A percentile compares a stretch with the other conserved stretches of the same genome.
phyloP scores from a whole-genome alignment of 169 alveolate genomes.

The Eimeria maxima region DNA sequence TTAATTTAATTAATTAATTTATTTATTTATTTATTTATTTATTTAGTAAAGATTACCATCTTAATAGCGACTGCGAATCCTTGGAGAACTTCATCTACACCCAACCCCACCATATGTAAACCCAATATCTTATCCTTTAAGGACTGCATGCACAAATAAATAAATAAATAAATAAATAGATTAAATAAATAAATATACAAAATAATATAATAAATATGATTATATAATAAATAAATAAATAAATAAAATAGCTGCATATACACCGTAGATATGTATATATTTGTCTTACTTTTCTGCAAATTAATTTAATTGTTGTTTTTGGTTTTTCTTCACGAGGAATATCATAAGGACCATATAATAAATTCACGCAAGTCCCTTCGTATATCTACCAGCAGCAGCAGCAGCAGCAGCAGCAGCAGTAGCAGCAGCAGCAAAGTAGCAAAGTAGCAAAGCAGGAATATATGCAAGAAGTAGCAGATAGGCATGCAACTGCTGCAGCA shows the following conservation, averaged over 20 bases:
- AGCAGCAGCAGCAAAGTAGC: conserved; percentile 1
- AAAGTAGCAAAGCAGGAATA: no score
- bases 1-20: background rate
- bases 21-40: background rate
- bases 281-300: conserved; percentile 82
- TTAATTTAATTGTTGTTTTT: conserved; percentile 88
- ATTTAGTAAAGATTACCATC: conserved; percentile 84
- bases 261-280: no score
- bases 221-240: background rate
- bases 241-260: background rate
- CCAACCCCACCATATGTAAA: conserved; percentile 92
- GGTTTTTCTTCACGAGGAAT: conserved; percentile 87
- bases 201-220: background rate
- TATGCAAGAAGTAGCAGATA: no score
- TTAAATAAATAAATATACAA: no score
- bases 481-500: no score
- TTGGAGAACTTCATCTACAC: conserved; percentile 94
- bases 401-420: background rate
- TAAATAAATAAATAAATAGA: conserved; percentile 30
- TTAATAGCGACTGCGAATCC: conserved; percentile 95
- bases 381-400: conserved; percentile 81
- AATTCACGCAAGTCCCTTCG: conserved; percentile 87
- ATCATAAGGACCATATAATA: conserved; percentile 87
- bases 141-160: conserved; percentile 87
- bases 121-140: conserved; percentile 93